phyloP scores from a whole-genome alignment of 257 asterid species.

The Ocimum tenuiflorum region DNA sequence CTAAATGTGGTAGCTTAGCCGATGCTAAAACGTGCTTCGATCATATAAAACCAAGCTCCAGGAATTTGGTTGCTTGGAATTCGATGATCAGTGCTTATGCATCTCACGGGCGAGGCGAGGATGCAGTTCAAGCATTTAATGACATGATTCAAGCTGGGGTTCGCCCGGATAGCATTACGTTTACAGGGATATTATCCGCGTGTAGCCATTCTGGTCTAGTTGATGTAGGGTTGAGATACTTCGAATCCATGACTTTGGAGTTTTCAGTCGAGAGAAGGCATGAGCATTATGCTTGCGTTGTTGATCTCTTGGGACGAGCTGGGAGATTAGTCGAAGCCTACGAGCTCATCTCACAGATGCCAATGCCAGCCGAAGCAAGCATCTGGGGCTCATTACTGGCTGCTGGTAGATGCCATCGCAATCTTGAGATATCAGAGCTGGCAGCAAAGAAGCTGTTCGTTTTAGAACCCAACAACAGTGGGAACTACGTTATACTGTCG shows the following conservation, averaged over 20 bases:
- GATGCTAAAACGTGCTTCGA: constrained; percentile 63
- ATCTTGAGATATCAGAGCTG: constrained; percentile 71
- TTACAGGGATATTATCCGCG: constrained; percentile 69
- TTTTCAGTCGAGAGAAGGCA: constrained; percentile 45
- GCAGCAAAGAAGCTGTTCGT: constrained; percentile 58
- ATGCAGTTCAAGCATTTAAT: constrained; percentile 53
- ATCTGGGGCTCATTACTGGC: constrained; percentile 85
- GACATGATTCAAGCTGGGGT: constrained; percentile 49
- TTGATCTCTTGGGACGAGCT: constrained; percentile 74
- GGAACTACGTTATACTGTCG: constrained; percentile 60
- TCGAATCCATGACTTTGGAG: constrained; percentile 42
- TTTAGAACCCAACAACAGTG: constrained; percentile 67
- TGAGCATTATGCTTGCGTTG: constrained; percentile 71
- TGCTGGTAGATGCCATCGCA: constrained; percentile 51
- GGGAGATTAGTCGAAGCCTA: constrained; percentile 73
- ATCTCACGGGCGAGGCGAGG: constrained; percentile 59
- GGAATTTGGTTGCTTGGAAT: constrained; percentile 67
- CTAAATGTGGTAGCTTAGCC: constrained; percentile 65
- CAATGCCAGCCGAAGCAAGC: constrained; percentile 68
- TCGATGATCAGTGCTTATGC: constrained; percentile 71
- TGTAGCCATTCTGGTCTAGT: constrained; percentile 84
- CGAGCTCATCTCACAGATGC: constrained; percentile 46
- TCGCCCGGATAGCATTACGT: constrained; percentile 62
- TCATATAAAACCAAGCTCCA: constrained; percentile 28
- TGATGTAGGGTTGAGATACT: constrained; percentile 61